Conservation (phyloP, 352 stramenopile genomes). For the Phytophthora foliorum region DNA sequence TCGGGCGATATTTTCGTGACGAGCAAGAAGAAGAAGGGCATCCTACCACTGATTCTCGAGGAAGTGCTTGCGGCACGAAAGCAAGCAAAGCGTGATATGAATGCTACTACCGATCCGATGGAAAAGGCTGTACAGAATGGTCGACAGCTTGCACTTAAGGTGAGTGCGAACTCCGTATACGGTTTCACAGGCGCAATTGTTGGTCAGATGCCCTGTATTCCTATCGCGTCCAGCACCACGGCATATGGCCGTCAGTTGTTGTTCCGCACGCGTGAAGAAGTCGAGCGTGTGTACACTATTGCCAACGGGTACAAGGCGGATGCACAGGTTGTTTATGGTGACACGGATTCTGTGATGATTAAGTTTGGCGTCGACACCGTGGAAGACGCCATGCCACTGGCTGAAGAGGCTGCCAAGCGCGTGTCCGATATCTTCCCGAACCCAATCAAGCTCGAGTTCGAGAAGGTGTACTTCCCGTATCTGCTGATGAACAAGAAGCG, state of each 20-base stretch:
- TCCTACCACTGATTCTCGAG: slow-evolving; percentile 99
- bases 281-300: slow-evolving; percentile 97
- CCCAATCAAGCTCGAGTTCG: slow-evolving; percentile 99
- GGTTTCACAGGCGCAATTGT: slow-evolving; percentile 99
- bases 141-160: slow-evolving; percentile 96
- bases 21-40: slow-evolving; percentile 96
- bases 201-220: slow-evolving; percentile 98
- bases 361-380: slow-evolving; percentile 98
- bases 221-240: slow-evolving; percentile 98
- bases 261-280: slow-evolving; percentile 97
- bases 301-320: slow-evolving; percentile 95
- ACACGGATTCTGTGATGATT: slow-evolving; percentile 99
- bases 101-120: slow-evolving; percentile 98
- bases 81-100: slow-evolving; percentile 99
- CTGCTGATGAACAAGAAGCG: slow-evolving; percentile 99
- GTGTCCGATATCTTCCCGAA: slow-evolving; percentile 97
- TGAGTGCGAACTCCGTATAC: slow-evolving; percentile 99
- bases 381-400: slow-evolving; percentile 98
- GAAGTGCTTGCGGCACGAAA: slow-evolving; percentile 98
- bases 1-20: slow-evolving; percentile 98
- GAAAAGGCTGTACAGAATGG: slow-evolving; percentile 99
- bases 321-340: slow-evolving; percentile 98
- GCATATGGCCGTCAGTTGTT: slow-evolving; percentile 98
- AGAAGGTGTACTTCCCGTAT: slow-evolving; percentile 99
- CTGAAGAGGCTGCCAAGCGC: slow-evolving; percentile 95